Percentiles rank a stretch among this genome's conserved stretches.
Evolutionary conservation across 1,284 basidiomycete species (phyloP).

Genomic region (Nidula niveotomentosa): DNA sequence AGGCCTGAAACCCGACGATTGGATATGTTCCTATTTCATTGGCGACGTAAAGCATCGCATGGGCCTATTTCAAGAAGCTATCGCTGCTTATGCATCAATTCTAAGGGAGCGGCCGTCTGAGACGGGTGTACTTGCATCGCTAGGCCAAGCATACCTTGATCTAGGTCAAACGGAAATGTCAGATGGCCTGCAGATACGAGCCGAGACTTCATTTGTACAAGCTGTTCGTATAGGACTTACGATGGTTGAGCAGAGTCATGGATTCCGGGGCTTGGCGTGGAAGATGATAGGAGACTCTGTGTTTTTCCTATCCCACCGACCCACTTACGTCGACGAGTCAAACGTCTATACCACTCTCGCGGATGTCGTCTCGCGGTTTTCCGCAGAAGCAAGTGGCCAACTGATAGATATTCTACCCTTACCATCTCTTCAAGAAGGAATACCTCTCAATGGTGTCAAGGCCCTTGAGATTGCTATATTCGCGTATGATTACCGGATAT

Average conservation of each 20-base stretch:
- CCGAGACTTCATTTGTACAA: slow-evolving; percentile 70
- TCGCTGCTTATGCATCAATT: slow-evolving; percentile 66
- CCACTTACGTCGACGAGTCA: slow-evolving; percentile 40
- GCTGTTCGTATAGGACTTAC: slow-evolving; percentile 58
- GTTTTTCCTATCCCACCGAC: slow-evolving; percentile 57
- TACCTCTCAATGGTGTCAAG: slow-evolving; percentile 33
- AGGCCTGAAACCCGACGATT: slow-evolving; percentile 70
- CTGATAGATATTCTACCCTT: slow-evolving; percentile 40
- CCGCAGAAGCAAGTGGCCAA: slow-evolving; percentile 35
- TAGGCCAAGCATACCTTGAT: slow-evolving; percentile 76
- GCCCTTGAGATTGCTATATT: slow-evolving; percentile 61
- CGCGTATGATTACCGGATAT: slow-evolving; percentile 73
- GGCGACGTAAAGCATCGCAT: slow-evolving; percentile 86
- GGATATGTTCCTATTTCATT: slow-evolving; percentile 86
- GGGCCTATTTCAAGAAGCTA: slow-evolving; percentile 76
- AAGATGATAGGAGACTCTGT: slow-evolving; percentile 85
- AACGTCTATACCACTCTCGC: slow-evolving; percentile 35
- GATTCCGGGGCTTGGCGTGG: slow-evolving; percentile 80
- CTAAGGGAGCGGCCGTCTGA: slow-evolving; percentile 58
- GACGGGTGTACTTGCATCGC: slow-evolving; percentile 70
- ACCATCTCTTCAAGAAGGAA: slow-evolving; percentile 22
- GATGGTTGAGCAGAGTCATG: slow-evolving; percentile 55
- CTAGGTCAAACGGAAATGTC: slow-evolving; percentile 67
- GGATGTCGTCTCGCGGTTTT: slow-evolving; percentile 35
- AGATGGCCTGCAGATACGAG: slow-evolving; percentile 73